phyloP scores from a whole-genome alignment of 2,329 filamentous ascomycete species.

The Talaromyces piceae region DNA sequence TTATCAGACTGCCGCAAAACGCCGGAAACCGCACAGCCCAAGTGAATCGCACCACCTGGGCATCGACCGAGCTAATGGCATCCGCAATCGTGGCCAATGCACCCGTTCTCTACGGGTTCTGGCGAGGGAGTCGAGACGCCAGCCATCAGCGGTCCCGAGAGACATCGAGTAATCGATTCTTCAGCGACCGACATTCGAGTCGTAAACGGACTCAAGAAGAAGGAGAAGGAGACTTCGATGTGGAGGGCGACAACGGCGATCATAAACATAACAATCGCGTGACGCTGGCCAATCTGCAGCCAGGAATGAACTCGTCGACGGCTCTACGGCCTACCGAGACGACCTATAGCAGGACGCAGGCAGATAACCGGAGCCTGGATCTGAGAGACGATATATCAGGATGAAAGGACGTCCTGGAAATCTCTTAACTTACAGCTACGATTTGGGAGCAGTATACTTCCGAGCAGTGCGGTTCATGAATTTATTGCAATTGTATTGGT shows the following conservation, averaged over 20 bases:
- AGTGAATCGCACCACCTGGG: conserved; percentile 13
- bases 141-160: neutral
- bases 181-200: neutral
- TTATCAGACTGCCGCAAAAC: conserved; percentile 13
- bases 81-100: conserved; percentile 16
- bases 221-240: neutral
- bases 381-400: neutral
- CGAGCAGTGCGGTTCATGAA: no score
- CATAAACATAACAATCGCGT: neutral
- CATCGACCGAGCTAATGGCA: conserved; percentile 14
- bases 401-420: neutral
- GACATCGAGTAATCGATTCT: neutral
- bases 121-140: neutral
- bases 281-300: neutral
- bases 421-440: no score
- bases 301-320: neutral
- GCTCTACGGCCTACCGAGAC: neutral
- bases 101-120: conserved; percentile 1
- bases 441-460: no score
- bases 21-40: conserved; percentile 8
- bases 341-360: neutral
- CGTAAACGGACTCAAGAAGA: neutral
- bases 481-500: no score
- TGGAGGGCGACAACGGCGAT: neutral
- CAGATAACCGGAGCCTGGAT: neutral